Base-by-base conservation (phyloP, 2,329 filamentous ascomycete genomes). In the Whalleya microplaca region DNA sequence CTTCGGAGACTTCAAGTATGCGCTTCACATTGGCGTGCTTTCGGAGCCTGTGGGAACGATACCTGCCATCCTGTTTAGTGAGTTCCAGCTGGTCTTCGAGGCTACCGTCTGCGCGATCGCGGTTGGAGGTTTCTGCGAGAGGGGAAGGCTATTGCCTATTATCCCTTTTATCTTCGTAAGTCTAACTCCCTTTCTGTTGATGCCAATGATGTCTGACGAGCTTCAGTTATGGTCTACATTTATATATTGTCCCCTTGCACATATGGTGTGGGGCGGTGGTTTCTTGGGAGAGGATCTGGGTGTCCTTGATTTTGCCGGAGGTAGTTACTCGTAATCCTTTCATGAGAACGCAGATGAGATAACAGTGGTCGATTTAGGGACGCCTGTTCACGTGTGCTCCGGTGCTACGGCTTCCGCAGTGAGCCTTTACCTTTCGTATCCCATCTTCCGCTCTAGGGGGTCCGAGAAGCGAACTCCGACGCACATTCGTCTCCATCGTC, bases 51-150 rank as follows among this genome's bases (percentile, higher is more conserved):
- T 81, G 1, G 78, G 79, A 3, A 78, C 76, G 0, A 81, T 81
- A 44, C 78, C 79, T 0, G 78, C 78, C 5, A 75, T 81, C 12
- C 63, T 81, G 4, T 81, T 81, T 66, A 79, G 76, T 48, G 78
- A 80, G 64, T 81, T 81, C 51, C 79, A 82, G 67, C 67, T 81
- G 9, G 75, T 81, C 1, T 81, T 81, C 55, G 65, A 68, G 48
- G 78, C 79, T 0, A 81, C 78, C 0, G 78, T 82, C 1, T 81
- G 78, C 61, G 78, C 78, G 1, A 81, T 81, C 62, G 75, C 78
- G 1, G 73, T 81, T 8, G 79, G 79, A 5, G 78, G 78, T 14
- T 73, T 75, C 29, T 80, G 77, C 63, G 79, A 81, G 64, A 69
- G 78, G 37, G 78, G 78, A 0, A 69, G 78, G 20, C 64, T 81